These are phyloP conservation scores for Gracilaria domingensis DNA, from an alignment of 23 red algal species.

Conservation along the genomic window DNA sequence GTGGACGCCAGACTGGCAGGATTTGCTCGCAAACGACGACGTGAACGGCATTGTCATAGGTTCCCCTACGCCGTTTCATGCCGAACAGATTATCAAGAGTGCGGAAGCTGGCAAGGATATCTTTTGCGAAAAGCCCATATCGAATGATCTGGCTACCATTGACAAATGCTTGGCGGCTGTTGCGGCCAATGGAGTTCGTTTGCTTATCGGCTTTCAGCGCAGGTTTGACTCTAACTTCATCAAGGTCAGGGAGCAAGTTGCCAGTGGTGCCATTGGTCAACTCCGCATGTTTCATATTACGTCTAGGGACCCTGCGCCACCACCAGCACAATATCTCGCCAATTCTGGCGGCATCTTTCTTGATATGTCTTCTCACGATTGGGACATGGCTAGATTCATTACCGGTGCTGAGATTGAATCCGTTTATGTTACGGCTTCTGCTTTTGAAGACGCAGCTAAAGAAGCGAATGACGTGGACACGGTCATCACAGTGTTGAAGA, in stretches of 20 bases:
- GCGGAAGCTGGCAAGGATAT: conserved; percentile 98
- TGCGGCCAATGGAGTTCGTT: conserved; percentile 60
- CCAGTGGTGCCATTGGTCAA: conserved; percentile 81
- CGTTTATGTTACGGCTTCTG: conserved; percentile 89
- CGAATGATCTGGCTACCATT: conserved; percentile 93
- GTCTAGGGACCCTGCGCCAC: conserved; percentile 94
- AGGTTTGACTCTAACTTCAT: conserved; percentile 96
- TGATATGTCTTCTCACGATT: conserved; percentile 97
- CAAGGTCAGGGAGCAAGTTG: conserved; percentile 68
- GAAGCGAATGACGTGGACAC: conserved; percentile 94
- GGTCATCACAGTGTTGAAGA: conserved; percentile 88
- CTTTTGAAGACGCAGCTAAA: conserved; percentile 93
- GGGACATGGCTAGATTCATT: conserved; percentile 98
- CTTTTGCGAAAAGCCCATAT: conserved; percentile 99
- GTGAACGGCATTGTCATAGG: conserved; percentile 95
- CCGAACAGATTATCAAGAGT: conserved; percentile 92
- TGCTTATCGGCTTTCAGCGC: conserved; percentile 97
- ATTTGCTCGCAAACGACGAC: conserved; percentile 77
- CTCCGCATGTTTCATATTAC: conserved; percentile 97
- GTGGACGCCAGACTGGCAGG: conserved; percentile 78
- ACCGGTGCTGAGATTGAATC: conserved; percentile 95
- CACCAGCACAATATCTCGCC: conserved; percentile 91
- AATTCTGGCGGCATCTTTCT: conserved; percentile 97
- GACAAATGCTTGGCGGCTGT: conserved; percentile 88
- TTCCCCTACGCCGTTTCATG: conserved; percentile 97